phyloP scores from a whole-genome alignment of 805 yeast genomes.

The Schwanniomyces polymorphus region DNA sequence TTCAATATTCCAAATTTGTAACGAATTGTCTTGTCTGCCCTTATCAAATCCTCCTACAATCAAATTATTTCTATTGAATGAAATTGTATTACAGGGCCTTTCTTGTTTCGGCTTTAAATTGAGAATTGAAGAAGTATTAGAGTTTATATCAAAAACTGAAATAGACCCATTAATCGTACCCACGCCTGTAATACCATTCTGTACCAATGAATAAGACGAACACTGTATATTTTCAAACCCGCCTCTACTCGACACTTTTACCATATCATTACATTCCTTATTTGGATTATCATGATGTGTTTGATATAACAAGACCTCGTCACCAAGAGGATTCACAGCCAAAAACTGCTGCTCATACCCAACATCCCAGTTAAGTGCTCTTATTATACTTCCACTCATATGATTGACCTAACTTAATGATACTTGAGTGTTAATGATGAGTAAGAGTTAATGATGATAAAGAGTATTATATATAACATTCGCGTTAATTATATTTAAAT shows the following conservation, averaged over 20 bases:
- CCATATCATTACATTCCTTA: slow-evolving; percentile 51
- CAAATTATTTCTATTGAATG: slow-evolving; percentile 64
- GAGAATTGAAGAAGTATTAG: slow-evolving; percentile 32
- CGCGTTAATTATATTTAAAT: not conserved
- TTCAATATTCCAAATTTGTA: slow-evolving; percentile 78
- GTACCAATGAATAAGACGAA: slow-evolving; percentile 55
- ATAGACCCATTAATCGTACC: slow-evolving; percentile 75
- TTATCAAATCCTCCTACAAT: slow-evolving; percentile 81
- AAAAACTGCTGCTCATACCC: slow-evolving; percentile 57
- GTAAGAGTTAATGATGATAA: too few species aligned
- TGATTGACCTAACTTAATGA: not conserved
- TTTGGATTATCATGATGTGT: slow-evolving; percentile 47
- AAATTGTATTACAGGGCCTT: slow-evolving; percentile 72
- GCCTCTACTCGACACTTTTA: slow-evolving; percentile 50
- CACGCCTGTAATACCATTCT: slow-evolving; percentile 63
- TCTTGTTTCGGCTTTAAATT: slow-evolving; percentile 60
- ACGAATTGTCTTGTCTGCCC: slow-evolving; percentile 70
- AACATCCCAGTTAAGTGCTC: slow-evolving; percentile 62
- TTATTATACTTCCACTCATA: slow-evolving; percentile 62
- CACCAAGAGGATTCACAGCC: slow-evolving; percentile 76
- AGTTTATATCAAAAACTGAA: slow-evolving; percentile 58
- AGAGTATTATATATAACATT: not conserved
- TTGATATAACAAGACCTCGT: slow-evolving; percentile 68
- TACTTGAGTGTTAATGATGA: too few species aligned
- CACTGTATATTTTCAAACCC: slow-evolving; percentile 73